Evolutionary conservation across 73 alveolate genomes (phyloP), one percentile per base, ranked within the genome.

Genomic region (Uronychia setigera): DNA sequence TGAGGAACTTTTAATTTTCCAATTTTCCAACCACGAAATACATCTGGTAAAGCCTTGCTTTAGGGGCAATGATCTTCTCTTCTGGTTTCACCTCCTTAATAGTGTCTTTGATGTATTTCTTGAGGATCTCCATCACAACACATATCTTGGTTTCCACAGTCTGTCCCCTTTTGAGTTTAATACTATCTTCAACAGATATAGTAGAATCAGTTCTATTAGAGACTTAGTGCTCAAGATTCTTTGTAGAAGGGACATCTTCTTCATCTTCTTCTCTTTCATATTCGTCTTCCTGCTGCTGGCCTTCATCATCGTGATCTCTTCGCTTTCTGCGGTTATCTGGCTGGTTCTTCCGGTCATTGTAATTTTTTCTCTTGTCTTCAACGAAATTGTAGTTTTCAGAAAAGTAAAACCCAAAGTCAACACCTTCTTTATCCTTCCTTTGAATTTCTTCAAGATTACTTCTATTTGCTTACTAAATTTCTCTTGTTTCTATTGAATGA

Each of bases 331-430:
- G 29, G 46, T 58, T 59, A 19, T 79, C 88, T 26, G 60, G 5
- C 29, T 60, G 59, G 13, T 34, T 29, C 31, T 81, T 76, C 1
- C 31, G 60, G 67, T 29, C 60, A 60, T 27, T 31, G n/a, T 30
- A 60, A 28, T 82, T 82, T 75, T 32, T 80, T 31, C 59, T 59
- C 58, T 46, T 78, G 35, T 83, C 87, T 26, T 76, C 74, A 31
- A 82, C 85, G 79, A 82, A 87, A 60, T 88, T 88, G 75, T 88
- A 88, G 35, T 88, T 80, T 28, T 76, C 82, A 14, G 91, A 83
- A 77, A 88, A 88, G 85, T 88, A 88, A 76, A 87, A 88, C 29
- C 88, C 77, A 46, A 83, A 88, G 46, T 88, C 94, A 5, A 88
- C 91, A 26, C 91, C 91, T 67, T 88, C 94, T 13, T 82, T 75